These are phyloP conservation scores for Serpula lacrymans DNA, from an alignment of 768 basidiomycete species.

Conservation along the genomic window DNA sequence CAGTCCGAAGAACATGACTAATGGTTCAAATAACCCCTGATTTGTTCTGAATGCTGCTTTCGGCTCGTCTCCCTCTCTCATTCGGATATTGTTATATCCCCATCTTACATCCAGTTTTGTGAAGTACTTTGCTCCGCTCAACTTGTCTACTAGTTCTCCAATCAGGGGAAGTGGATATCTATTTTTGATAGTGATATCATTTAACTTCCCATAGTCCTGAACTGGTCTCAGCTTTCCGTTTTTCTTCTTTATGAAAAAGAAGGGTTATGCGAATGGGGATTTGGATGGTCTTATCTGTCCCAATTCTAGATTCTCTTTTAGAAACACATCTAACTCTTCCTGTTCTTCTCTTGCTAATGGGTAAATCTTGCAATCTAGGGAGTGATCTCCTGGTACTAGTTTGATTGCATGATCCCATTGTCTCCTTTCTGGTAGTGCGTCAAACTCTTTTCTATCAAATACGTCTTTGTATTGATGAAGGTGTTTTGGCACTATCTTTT, in stretches of 20 bases:
- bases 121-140: slow-evolving; percentile 1
- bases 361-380: background rate
- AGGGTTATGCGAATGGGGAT: slow-evolving; percentile 7
- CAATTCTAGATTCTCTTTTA: slow-evolving; percentile 7
- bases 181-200: slow-evolving; percentile 7
- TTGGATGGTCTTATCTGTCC: slow-evolving; percentile 13
- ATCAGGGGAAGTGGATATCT: no score
- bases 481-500: no score
- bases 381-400: background rate
- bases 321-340: slow-evolving; percentile 2
- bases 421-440: slow-evolving; percentile 4
- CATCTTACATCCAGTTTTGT: slow-evolving; percentile 6
- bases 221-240: slow-evolving; percentile 9
- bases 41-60: no score
- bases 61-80: no score
- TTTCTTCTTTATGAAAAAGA: slow-evolving; percentile 12
- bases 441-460: no score
- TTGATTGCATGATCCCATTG: slow-evolving; percentile 8
- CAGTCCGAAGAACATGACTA: no score
- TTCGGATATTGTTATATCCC: no score
- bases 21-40: no score
- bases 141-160: background rate
- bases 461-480: no score
- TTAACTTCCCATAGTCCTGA: slow-evolving; percentile 16
- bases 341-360: background rate